A percentile compares a stretch with the other conserved stretches of the same genome.
These are phyloP conservation scores for Venturiaceae sp. DNA, from an alignment of 2,329 filamentous ascomycete species.

Conservation along the genomic window DNA sequence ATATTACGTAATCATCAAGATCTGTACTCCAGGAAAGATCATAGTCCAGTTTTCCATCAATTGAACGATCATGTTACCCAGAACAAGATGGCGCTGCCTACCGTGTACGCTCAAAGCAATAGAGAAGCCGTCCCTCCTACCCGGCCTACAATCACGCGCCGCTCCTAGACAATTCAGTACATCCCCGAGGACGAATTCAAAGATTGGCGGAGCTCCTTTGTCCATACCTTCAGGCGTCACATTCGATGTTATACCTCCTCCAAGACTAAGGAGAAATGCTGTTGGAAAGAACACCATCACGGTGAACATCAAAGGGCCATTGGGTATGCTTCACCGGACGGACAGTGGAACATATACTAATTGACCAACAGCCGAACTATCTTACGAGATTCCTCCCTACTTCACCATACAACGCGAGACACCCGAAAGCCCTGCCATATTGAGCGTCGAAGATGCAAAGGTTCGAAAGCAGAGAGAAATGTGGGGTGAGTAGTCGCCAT, in stretches of 20 bases:
- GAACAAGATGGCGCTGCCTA: constrained; percentile 2
- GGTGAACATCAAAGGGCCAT: constrained; percentile 69
- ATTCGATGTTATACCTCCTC: constrained; percentile 56
- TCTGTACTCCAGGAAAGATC: too few relatives aligned
- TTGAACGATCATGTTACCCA: not conserved
- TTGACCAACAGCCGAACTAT: constrained; percentile 54
- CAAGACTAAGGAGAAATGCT: constrained; percentile 50
- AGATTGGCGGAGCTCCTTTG: constrained; percentile 64
- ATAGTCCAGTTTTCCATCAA: not conserved
- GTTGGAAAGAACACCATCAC: constrained; percentile 48
- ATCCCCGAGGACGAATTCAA: constrained; percentile 23
- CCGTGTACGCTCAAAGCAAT: not conserved
- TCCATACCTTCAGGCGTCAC: constrained; percentile 50
- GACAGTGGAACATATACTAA: not conserved
- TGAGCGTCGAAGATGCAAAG: constrained; percentile 61
- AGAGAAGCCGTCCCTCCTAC: not conserved
- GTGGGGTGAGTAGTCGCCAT: constrained; percentile 62
- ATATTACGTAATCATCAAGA: too few relatives aligned
- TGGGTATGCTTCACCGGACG: constrained; percentile 44
- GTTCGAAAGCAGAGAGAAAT: constrained; percentile 76
- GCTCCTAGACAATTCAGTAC: not conserved
- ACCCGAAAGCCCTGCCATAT: constrained; percentile 49
- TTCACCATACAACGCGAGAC: constrained; percentile 61
- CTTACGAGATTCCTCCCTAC: constrained; percentile 70
- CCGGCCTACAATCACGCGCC: not conserved